Base-by-base conservation (phyloP, 2,329 filamentous ascomycete genomes). In the Bisporella sp. region DNA sequence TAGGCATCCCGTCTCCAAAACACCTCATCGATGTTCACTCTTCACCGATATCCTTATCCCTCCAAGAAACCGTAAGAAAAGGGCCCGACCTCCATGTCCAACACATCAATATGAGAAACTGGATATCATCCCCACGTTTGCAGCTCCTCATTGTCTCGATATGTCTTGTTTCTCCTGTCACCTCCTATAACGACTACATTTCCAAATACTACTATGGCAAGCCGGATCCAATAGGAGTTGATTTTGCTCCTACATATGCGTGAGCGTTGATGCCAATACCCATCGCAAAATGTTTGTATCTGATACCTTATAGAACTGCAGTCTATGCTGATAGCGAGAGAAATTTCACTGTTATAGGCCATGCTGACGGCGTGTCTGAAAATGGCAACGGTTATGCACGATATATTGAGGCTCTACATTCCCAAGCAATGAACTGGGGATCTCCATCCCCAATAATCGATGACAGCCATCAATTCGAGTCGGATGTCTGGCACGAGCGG, bases 221-320 rank as follows among this genome's bases (percentile, higher is more conserved):
- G 29, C 53, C 53, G 8, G 45, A 53, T n/a, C 47, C 53, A 6
- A 51, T 55, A 41, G 53, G 53, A 7, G 51, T 55, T 32, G 53
- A 55, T n/a, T 55, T 55, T 30, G 48, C 50, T 2, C 30, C 37
- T 5, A 31, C 13, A 31, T 5, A 29, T 7, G 45, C 44, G 53
- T 53, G 28, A 33, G 53, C 41, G 29, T 37, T n/a, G 28, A n/a
- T 4, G 13, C n/a, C 9, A 33, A 13, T 28, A 11, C 13, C 21
- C 21, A 21, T 21, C 21, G 21, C 21, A 21, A 32, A 4, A 21
- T 41, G 33, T 13, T 31, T 37, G 42, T 30, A 44, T 35, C 8
- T 8, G 31, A 6, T 29, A 33, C 7, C 6, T 31, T 41, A n/a
- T 28, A 55, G 54, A 32, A 12, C 49, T 42, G 51, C 51, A 5